A percentile compares a stretch with the other conserved stretches of the same genome.
Conservation (phyloP, 495 filamentous ascomycete genomes). For the Clohesyomyces aquaticus region DNA sequence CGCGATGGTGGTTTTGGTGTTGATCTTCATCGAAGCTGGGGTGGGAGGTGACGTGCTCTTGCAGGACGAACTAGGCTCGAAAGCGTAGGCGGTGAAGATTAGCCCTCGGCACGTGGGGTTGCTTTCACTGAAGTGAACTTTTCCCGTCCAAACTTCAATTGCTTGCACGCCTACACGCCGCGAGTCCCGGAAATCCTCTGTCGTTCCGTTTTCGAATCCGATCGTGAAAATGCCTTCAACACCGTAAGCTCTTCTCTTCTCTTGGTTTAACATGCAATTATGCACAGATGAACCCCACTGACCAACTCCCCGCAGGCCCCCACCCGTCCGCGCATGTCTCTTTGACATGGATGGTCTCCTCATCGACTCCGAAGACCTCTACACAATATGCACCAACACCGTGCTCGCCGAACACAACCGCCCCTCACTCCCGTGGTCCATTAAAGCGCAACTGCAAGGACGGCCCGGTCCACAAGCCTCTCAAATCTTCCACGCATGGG, state of each 20-base stretch:
- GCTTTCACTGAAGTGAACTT: neutral
- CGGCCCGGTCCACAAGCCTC: constrained; percentile 72
- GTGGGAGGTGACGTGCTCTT: neutral
- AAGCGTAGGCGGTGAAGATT: neutral
- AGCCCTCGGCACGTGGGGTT: neutral
- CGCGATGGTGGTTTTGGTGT: neutral
- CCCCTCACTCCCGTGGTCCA: constrained; percentile 78
- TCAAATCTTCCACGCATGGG: constrained; percentile 78
- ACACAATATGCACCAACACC: constrained; percentile 79
- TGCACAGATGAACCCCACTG: neutral
- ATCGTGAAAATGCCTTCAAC: neutral
- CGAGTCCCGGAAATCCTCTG: too few species aligned
- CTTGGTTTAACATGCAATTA: neutral
- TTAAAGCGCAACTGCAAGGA: constrained; percentile 96
- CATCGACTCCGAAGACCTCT: constrained; percentile 91
- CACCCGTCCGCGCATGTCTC: constrained; percentile 85
- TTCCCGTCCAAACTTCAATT: neutral
- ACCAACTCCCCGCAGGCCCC: constrained; percentile 43
- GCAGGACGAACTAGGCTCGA: neutral
- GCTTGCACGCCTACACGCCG: too few species aligned
- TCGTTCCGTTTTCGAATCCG: too few species aligned
- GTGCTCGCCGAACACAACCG: constrained; percentile 75
- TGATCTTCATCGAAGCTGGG: neutral
- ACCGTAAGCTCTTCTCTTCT: neutral
- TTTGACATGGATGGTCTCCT: constrained; percentile 99